These are phyloP conservation scores for Pseudocohnilembus persalinus DNA, from an alignment of 169 alveolate genomes.

Conservation along the genomic window DNA sequence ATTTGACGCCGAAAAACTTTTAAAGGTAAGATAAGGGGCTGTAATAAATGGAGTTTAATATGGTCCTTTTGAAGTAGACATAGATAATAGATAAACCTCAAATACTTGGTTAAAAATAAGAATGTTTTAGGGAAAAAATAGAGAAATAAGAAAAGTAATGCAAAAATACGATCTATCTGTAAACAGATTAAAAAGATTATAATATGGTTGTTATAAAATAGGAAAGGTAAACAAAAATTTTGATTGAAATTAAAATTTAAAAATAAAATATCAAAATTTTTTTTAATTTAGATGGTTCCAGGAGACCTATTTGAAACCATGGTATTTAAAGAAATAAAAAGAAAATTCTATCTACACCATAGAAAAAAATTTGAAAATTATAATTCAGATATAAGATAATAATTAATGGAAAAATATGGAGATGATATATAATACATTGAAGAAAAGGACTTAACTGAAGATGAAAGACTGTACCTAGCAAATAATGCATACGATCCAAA, in stretches of 20 bases:
- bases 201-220: conserved; percentile 34
- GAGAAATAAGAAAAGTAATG: conserved; percentile 50
- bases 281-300: conserved; percentile 18
- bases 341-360: conserved; percentile 33
- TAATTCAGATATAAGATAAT: conserved; percentile 6
- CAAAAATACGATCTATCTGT: conserved; percentile 36
- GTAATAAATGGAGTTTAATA: conserved; percentile 38
- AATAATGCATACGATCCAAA: neutral
- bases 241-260: neutral
- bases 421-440: conserved; percentile 5
- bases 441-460: neutral
- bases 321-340: conserved; percentile 28
- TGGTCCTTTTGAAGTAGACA: conserved; percentile 38
- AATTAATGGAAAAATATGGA: conserved; percentile 17
- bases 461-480: neutral
- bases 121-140: conserved; percentile 40
- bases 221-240: conserved; percentile 28
- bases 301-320: conserved; percentile 38
- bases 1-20: conserved; percentile 21
- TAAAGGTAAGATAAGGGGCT: conserved; percentile 34
- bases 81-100: conserved; percentile 33
- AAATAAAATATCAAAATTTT: neutral
- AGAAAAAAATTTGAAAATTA: conserved; percentile 24
- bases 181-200: conserved; percentile 27
- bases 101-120: conserved; percentile 41